Base-by-base conservation (phyloP, 208 protist genomes). In the Trypanosoma lewisi region DNA sequence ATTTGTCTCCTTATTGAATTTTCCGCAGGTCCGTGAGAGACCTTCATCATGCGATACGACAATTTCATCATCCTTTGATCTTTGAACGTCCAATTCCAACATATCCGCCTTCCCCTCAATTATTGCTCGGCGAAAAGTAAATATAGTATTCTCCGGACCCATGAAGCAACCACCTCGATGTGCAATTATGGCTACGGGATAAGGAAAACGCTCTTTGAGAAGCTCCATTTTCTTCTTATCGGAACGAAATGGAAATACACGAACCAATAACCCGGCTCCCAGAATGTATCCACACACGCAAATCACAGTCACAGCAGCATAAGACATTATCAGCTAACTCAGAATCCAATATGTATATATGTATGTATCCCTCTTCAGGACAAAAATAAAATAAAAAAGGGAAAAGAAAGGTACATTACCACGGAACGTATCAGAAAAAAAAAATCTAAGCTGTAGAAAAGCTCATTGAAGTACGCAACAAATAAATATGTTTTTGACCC, bases 91-190 rank as follows among this genome's bases (percentile, higher is more conserved):
- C 16, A 94, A 63, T 67, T 94, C 82, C 16, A 94, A 62, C 74
- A 91, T 90, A 58, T 94, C 77, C 2, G 70, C 72, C 11, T 41
- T 30, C 16, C 69, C 70, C 11, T 80, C 77, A 12, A 41, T 21
- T 8, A 91, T 42, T 19, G 76, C 78, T 4, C 70, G 67, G 23
- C 54, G 63, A 51, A 94, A 94, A 5, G 88, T 79, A 69, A 73
- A 92, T 16, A 90, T 73, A 2, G 88, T 92, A 75, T 94, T 94
- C 53, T 94, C 84, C 9, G 88, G 88, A 11, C 80, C 85, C 2
- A 87, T 57, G 14, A 91, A 51, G 12, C 77, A 80, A 25, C 88
- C 88, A 45, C 88, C 88, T 9, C 88, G 72, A 52, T 94, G 87
- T 9, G 82, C 83, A 59, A 94, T 89, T 34, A 70, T 67, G 0